Evolutionary conservation across 306 rosid genomes (phyloP).

Genomic region (Quercus mongolica): DNA sequence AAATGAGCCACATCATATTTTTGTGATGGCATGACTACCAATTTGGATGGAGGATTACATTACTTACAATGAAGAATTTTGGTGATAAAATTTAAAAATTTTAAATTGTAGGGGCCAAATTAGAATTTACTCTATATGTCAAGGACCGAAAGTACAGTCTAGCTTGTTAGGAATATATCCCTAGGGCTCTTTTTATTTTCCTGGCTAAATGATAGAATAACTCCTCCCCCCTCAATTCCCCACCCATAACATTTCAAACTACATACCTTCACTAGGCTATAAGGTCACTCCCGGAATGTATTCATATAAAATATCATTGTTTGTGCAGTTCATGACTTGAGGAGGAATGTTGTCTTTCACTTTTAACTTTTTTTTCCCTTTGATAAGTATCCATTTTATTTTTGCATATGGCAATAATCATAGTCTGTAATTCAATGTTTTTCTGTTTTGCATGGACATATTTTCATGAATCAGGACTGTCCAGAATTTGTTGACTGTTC

Average conservation of each 20-base stretch:
- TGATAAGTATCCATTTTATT: not conserved
- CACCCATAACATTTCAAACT: not conserved
- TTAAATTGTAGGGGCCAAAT: not conserved
- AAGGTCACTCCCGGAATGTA: not conserved
- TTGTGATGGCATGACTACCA: not conserved
- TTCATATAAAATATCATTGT: not conserved
- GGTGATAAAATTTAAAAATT: not conserved
- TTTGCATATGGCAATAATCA: not conserved
- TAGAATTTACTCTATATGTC: not conserved
- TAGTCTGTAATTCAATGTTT: no score
- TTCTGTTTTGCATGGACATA: not conserved
- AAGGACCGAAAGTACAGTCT: not conserved
- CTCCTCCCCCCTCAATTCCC: not conserved
- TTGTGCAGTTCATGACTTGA: not conserved
- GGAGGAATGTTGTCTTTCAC: not conserved
- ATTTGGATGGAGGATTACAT: not conserved
- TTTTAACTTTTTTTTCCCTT: not conserved
- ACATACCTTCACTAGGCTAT: not conserved
- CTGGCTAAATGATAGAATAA: not conserved
- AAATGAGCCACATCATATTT: not conserved
- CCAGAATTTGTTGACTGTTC: slow-evolving; percentile 10
- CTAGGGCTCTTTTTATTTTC: no score
- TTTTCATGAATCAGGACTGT: slow-evolving; percentile 6
- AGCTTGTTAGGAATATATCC: not conserved
- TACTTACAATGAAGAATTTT: not conserved